phyloP scores from a whole-genome alignment of 768 basidiomycete species.

The Pisolithus marmoratus region DNA sequence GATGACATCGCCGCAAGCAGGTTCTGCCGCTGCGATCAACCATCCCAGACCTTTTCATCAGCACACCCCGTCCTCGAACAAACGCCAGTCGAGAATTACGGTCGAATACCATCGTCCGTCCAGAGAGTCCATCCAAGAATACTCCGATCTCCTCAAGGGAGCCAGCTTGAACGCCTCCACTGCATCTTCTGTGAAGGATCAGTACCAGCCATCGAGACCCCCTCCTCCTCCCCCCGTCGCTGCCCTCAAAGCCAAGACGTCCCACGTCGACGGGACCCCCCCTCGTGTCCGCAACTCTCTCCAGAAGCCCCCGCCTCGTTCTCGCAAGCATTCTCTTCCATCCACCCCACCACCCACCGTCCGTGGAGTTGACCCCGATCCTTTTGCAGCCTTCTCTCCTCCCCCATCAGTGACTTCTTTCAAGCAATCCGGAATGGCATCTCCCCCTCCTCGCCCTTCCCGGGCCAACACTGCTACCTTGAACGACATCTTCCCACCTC shows the following conservation, averaged over 20 bases:
- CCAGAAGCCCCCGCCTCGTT: conserved; percentile 16
- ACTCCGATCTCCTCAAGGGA: conserved; percentile 65
- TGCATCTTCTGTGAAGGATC: conserved; percentile 31
- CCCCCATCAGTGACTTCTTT: conserved; percentile 16
- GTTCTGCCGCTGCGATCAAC: conserved; percentile 18
- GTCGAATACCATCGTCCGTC: conserved; percentile 75
- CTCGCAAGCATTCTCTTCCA: conserved; percentile 48
- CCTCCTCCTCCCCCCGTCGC: conserved; percentile 38
- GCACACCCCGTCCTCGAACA: conserved; percentile 21
- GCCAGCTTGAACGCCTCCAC: conserved; percentile 44
- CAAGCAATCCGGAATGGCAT: conserved; percentile 31
- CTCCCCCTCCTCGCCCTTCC: conserved; percentile 75
- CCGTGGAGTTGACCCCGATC: conserved; percentile 45
- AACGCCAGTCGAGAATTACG: conserved; percentile 54
- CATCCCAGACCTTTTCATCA: conserved; percentile 44
- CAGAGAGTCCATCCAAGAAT: conserved; percentile 71
- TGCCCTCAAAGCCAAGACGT: conserved; percentile 25
- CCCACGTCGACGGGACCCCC: conserved; percentile 18
- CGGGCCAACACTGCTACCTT: conserved; percentile 81
- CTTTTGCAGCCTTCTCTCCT: conserved; percentile 42
- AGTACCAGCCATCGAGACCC: conserved; percentile 37
- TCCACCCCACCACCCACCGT: conserved; percentile 27
- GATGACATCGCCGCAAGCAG: conserved; percentile 43
- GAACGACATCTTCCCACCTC: conserved; percentile 60
- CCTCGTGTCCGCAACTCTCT: conserved; percentile 19